phyloP scores from a whole-genome alignment of 345 rosid genomes.

The Lepidium africanum region DNA sequence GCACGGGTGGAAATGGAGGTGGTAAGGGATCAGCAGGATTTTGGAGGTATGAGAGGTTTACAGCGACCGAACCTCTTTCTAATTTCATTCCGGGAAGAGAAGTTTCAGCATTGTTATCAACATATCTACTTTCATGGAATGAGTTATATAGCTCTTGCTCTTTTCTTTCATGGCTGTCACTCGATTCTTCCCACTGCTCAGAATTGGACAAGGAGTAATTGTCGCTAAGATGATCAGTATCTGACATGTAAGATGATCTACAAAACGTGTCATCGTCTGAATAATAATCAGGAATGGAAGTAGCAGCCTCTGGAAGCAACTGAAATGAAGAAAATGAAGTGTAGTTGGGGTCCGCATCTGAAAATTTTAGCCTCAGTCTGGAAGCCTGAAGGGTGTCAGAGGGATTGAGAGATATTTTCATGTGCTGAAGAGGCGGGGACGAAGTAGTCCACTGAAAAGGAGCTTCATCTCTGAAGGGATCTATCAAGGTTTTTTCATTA shows the following conservation, averaged over 20 bases:
- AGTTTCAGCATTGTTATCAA: slow-evolving; percentile 37
- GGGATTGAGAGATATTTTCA: slow-evolving; percentile 84
- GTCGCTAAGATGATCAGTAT: slow-evolving; percentile 49
- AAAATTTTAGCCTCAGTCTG: slow-evolving; percentile 61
- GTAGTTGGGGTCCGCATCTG: slow-evolving; percentile 40
- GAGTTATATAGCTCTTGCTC: slow-evolving; percentile 43
- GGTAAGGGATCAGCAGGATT: slow-evolving; percentile 40
- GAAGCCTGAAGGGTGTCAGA: slow-evolving; percentile 51
- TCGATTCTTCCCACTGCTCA: slow-evolving; percentile 87
- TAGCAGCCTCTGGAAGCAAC: slow-evolving; percentile 64
- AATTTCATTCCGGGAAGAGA: slow-evolving; percentile 43
- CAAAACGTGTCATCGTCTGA: slow-evolving; percentile 88
- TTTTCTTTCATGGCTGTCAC: slow-evolving; percentile 38
- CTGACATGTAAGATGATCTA: slow-evolving; percentile 66
- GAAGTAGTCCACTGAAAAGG: slow-evolving; percentile 43
- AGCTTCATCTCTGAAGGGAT: slow-evolving; percentile 36
- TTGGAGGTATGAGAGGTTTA: slow-evolving; percentile 28
- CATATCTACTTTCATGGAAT: slow-evolving; percentile 28
- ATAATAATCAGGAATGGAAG: slow-evolving; percentile 37
- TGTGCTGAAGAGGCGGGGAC: slow-evolving; percentile 88
- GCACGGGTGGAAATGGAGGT: slow-evolving; percentile 75
- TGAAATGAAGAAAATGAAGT: slow-evolving; percentile 79
- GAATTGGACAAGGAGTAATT: slow-evolving; percentile 59
- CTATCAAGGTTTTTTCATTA: slow-evolving; percentile 22
- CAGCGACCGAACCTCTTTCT: slow-evolving; percentile 26